Base-by-base conservation (phyloP, 1,139 yeast species). In the Eremothecium coryli region DNA sequence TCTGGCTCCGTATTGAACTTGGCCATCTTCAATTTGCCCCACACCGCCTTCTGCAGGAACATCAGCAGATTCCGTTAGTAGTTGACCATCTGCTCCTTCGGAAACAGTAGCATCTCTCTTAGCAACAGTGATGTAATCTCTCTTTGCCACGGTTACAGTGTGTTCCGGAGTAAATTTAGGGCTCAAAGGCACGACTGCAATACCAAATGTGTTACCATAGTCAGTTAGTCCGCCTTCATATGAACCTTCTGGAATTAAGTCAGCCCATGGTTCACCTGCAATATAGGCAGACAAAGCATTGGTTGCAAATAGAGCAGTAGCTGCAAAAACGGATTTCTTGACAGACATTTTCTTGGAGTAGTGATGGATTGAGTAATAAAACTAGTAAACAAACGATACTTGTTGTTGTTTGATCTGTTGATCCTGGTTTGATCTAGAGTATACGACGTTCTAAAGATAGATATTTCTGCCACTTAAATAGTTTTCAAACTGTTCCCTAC, bases 211-310 rank as follows among this genome's bases (percentile, higher is more conserved):
- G 35, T 65, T 61, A 20, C 72, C 44, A 64, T 75, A 76, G 52
- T 76, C 76, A 31, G 85, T 76, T 34, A 68, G 42, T 43, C 77
- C 82, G 51, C 78, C 79, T 24, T 72, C 42, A 40, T 71, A 71
- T 27, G 76, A 64, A 26, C 67, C 69, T 31, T 63, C 45, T 47
- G 88, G 86, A 30, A 84, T 77, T 59, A 78, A 66, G 36, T 85
- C 74, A 24, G 84, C 66, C 75, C 82, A 76, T 50, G 88, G 79
- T 47, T 74, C 80, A 40, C 82, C 57, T 57, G 85, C 79, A 59
- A 74, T 70, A 56, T 70, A 65, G 51, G 84, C 77, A 53, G 88
- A 73, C 55, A 74, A 40, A 40, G 79, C 66, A 30, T 69, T 46
- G 37, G 72, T 62, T 35, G 71, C 66, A n/a, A 27, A 14, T 38